Evolutionary conservation across 2,329 filamentous ascomycete species (phyloP).

Genomic region (Leptographium galeiforme): DNA sequence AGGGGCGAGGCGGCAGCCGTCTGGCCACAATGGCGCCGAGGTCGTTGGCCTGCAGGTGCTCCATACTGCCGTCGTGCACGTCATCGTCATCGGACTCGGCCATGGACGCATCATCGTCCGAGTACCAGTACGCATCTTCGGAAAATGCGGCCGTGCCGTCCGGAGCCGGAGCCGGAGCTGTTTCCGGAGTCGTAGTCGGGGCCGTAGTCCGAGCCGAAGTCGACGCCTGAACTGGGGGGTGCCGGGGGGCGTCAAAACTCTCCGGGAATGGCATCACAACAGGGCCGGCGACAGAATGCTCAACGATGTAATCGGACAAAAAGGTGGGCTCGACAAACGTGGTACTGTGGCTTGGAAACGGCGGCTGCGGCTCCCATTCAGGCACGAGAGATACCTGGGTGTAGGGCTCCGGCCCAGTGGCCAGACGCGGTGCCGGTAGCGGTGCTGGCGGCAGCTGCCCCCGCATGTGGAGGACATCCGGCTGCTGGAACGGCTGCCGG

Average conservation of each 20-base stretch:
- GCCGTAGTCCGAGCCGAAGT: too few species aligned
- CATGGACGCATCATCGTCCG: slow-evolving; percentile 50
- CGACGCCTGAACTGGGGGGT: too few species aligned
- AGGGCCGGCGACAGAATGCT: not conserved
- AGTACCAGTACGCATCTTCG: slow-evolving; percentile 31
- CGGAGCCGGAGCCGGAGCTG: too few species aligned
- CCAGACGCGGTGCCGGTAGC: not conserved
- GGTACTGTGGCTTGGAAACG: too few species aligned
- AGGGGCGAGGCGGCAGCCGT: slow-evolving; percentile 18
- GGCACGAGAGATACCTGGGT: not conserved
- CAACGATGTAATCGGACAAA: too few species aligned
- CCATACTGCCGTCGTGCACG: slow-evolving; percentile 20
- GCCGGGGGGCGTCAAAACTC: too few species aligned
- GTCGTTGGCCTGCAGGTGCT: slow-evolving; percentile 23
- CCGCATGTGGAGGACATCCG: not conserved
- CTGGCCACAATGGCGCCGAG: slow-evolving; percentile 25
- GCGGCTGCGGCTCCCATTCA: not conserved
- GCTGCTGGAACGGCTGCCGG: not conserved
- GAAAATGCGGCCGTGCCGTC: not conserved
- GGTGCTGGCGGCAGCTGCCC: not conserved
- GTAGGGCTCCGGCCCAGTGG: not conserved
- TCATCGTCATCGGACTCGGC: slow-evolving; percentile 47
- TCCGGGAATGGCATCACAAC: not conserved
- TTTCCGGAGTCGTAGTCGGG: too few species aligned
- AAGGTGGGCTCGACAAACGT: too few species aligned